Percentiles rank a stretch among this genome's conserved stretches.
Conservation (phyloP, 129 eudicot species). For the Arctium minus region DNA sequence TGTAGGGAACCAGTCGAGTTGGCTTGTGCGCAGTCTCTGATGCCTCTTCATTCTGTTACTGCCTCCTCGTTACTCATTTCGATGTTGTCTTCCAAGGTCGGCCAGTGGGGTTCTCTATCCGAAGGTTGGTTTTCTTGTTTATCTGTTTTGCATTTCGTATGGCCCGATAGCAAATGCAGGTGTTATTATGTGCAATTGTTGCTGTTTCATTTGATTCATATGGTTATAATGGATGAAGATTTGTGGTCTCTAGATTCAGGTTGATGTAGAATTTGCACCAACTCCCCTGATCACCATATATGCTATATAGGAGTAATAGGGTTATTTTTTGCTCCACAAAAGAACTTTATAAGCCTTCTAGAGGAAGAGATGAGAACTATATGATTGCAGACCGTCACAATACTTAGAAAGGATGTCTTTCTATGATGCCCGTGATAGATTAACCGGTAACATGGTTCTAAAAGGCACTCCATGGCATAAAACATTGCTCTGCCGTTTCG, state of each 20-base stretch:
- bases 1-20: constrained; percentile 59
- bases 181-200: neutral
- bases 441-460: too few species aligned
- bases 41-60: constrained; percentile 71
- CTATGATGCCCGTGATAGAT: neutral
- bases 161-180: neutral
- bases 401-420: neutral
- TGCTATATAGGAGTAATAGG: neutral
- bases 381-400: neutral
- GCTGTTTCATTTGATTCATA: neutral
- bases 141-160: neutral
- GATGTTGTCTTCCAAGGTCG: constrained; percentile 54
- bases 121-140: constrained; percentile 38
- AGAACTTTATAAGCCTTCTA: neutral
- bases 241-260: neutral
- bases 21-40: constrained; percentile 51
- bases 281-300: neutral
- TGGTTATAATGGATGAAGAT: neutral
- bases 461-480: too few species aligned
- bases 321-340: neutral
- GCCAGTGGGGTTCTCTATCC: constrained; percentile 63
- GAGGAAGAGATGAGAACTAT: neutral
- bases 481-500: too few species aligned
- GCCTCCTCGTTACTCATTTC: constrained; percentile 67
- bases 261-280: neutral